Conservation (phyloP, 768 basidiomycete genomes). For the Hirschioporus abietinus region DNA sequence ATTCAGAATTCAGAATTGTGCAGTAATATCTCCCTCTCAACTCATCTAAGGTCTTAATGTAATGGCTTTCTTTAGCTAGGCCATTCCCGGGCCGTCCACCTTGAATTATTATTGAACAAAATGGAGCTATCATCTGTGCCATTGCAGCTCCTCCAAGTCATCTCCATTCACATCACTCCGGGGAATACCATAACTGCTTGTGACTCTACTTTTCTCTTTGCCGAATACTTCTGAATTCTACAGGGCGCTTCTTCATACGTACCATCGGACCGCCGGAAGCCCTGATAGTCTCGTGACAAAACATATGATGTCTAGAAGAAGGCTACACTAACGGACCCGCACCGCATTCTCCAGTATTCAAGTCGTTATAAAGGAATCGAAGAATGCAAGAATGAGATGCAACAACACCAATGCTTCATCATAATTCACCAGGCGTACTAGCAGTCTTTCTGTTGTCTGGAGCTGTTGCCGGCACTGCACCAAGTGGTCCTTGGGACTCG, state of each 20-base stretch:
- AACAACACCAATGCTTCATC: neutral
- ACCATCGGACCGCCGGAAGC: too few species aligned
- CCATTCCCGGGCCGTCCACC: too few species aligned
- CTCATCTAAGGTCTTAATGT: too few species aligned
- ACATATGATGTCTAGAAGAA: neutral
- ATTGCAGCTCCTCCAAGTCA: neutral
- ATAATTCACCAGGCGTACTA: neutral
- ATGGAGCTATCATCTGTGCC: neutral
- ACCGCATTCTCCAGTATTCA: neutral
- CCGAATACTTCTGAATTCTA: neutral
- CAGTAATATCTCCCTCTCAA: too few species aligned
- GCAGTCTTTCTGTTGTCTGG: neutral
- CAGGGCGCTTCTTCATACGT: neutral
- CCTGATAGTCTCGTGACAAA: neutral
- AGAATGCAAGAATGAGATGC: neutral
- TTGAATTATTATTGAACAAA: neutral
- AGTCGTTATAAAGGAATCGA: neutral
- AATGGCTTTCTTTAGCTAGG: too few species aligned
- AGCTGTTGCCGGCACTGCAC: slow-evolving; percentile 23
- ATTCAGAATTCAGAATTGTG: too few species aligned
- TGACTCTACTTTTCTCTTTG: neutral
- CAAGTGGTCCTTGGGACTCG: slow-evolving; percentile 44
- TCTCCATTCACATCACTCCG: neutral
- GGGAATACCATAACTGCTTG: neutral
- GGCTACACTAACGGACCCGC: neutral